phyloP scores from a whole-genome alignment of 2,329 filamentous ascomycete species.

The Harringtonia lauricola region DNA sequence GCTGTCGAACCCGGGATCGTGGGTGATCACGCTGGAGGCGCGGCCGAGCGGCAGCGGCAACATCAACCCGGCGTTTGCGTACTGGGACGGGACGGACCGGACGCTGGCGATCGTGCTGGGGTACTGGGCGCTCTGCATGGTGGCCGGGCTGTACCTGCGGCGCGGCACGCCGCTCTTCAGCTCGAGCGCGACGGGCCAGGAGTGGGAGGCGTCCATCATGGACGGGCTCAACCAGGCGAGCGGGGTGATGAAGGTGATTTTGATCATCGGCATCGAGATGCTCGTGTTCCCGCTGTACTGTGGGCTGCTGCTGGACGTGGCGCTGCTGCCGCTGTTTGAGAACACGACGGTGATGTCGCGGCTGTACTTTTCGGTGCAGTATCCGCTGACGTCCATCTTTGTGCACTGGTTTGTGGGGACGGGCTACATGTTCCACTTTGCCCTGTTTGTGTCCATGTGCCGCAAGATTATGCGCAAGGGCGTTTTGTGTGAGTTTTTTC shows the following conservation, averaged over 20 bases:
- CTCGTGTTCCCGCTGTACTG: conserved; percentile 94
- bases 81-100: conserved; percentile 56
- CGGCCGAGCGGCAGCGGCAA: conserved; percentile 23
- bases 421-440: conserved; percentile 99
- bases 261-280: conserved; percentile 99
- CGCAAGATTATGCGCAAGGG: conserved; percentile 93
- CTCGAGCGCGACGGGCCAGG: conserved; percentile 40
- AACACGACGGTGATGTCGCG: conserved; percentile 67
- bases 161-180: conserved; percentile 58
- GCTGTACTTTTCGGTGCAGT: conserved; percentile 64
- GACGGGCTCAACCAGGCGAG: conserved; percentile 87
- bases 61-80: conserved; percentile 47
- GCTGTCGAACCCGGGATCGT: conserved; percentile 37
- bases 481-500: conserved; percentile 62
- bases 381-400: conserved; percentile 84
- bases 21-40: conserved; percentile 45
- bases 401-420: conserved; percentile 98
- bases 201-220: conserved; percentile 66
- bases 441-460: conserved; percentile 97
- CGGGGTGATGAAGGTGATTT: conserved; percentile 92
- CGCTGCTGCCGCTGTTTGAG: conserved; percentile 81
- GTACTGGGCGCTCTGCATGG: conserved; percentile 64
- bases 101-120: conserved; percentile 67
- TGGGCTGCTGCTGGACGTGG: conserved; percentile 78
- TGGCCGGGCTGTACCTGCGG: conserved; percentile 71